These are phyloP conservation scores for Dissophora ornata DNA, from an alignment of 192 early-diverging fungal genomes.

Conservation along the genomic window DNA sequence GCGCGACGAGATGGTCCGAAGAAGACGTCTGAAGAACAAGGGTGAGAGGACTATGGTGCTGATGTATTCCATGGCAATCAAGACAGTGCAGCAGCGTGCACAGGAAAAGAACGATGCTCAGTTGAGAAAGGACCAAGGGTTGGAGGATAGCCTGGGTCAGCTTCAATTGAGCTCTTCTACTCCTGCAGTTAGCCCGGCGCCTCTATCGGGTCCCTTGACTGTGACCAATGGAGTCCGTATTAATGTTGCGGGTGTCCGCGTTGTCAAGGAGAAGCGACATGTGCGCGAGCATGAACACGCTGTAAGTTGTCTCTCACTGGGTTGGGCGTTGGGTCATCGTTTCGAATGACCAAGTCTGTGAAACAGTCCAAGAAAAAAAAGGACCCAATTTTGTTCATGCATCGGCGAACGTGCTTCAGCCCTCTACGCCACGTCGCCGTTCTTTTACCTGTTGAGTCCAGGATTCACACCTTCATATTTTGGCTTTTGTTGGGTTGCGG, in stretches of 20 bases:
- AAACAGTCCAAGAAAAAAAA: not conserved
- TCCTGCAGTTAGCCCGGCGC: not conserved
- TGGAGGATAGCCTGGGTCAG: constrained; percentile 5
- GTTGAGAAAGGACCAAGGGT: constrained; percentile 2
- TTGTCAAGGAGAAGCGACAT: constrained; percentile 49
- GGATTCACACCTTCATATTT: no score
- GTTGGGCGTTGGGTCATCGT: not conserved
- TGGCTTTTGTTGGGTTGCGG: no score
- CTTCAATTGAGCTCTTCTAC: not conserved
- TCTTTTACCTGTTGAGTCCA: no score
- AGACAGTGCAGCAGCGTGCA: constrained; percentile 41
- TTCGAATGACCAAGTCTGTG: not conserved
- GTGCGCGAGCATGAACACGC: constrained; percentile 57
- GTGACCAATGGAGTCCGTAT: constrained; percentile 53
- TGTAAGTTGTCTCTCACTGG: constrained; percentile 26
- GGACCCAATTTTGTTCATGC: not conserved
- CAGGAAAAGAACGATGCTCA: constrained; percentile 18
- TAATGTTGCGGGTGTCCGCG: constrained; percentile 60
- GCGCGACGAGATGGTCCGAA: constrained; percentile 33
- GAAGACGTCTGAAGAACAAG: constrained; percentile 38
- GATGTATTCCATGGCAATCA: constrained; percentile 45
- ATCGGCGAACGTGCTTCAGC: not conserved
- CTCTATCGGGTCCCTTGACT: constrained; percentile 15
- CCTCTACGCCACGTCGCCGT: no score
- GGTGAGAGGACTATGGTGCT: constrained; percentile 33